phyloP scores from a whole-genome alignment of 2,329 filamentous ascomycete species.

The Metarhizium album region DNA sequence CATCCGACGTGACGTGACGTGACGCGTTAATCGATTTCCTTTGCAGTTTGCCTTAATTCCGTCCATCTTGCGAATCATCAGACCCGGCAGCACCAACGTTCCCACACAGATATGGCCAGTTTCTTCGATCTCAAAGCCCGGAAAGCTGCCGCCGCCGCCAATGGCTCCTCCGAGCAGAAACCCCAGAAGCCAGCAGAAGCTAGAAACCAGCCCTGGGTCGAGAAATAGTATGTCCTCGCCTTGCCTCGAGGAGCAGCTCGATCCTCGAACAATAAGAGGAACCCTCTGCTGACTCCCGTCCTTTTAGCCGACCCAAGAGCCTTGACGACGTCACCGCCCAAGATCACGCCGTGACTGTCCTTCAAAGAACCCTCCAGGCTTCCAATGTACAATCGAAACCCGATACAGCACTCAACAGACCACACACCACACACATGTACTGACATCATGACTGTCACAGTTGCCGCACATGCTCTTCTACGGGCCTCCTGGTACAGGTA shows the following conservation, averaged over 20 bases:
- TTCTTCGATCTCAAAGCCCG: slow-evolving; percentile 96
- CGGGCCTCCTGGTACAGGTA: slow-evolving; percentile 91
- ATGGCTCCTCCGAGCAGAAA: slow-evolving; percentile 53
- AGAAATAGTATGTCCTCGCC: slow-evolving; percentile 73
- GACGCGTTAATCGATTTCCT: slow-evolving; percentile 22
- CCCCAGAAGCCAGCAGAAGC: slow-evolving; percentile 47
- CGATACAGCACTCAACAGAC: background rate
- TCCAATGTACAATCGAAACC: slow-evolving; percentile 56
- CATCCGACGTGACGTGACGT: background rate
- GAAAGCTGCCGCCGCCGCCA: slow-evolving; percentile 62
- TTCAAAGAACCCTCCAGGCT: slow-evolving; percentile 86
- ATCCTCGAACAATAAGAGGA: background rate
- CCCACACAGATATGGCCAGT: slow-evolving; percentile 61
- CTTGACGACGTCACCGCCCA: slow-evolving; percentile 93
- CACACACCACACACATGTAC: background rate
- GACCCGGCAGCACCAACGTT: no score
- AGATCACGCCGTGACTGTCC: slow-evolving; percentile 90
- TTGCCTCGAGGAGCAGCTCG: background rate
- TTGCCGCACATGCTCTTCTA: slow-evolving; percentile 99
- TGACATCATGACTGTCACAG: slow-evolving; percentile 18
- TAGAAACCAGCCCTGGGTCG: slow-evolving; percentile 83
- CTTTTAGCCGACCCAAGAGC: slow-evolving; percentile 75
- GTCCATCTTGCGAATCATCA: no score
- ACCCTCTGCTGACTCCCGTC: background rate
- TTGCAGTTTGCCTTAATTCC: background rate